Evolutionary conservation across 108 stramenopile species (phyloP).

Genomic region (Nitzschia putrida): DNA sequence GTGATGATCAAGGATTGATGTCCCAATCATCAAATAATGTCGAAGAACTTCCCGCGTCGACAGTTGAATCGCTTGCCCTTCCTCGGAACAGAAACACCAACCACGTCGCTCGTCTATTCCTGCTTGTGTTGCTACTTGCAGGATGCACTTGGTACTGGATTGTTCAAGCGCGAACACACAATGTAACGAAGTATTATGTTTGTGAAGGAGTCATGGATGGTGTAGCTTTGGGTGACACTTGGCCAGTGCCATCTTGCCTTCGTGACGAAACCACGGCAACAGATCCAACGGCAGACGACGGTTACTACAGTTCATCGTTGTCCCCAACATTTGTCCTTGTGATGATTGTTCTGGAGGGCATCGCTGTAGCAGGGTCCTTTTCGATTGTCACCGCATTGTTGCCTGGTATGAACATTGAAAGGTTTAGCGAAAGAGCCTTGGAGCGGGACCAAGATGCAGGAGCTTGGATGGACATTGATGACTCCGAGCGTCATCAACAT

Average conservation of each 20-base stretch:
- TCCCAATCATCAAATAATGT: not conserved
- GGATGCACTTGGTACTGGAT: not conserved
- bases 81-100: too few relatives aligned
- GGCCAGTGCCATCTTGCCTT: not conserved
- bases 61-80: not conserved
- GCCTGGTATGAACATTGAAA: too few relatives aligned
- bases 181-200: not conserved
- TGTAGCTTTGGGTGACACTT: not conserved
- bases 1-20: not conserved
- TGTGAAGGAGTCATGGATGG: not conserved
- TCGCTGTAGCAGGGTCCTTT: too few relatives aligned
- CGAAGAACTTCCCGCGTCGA: not conserved
- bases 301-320: not conserved
- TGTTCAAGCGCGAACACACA: not conserved
- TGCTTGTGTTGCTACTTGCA: not conserved
- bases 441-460: too few relatives aligned
- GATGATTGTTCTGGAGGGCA: not conserved
- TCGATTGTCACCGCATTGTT: too few relatives aligned
- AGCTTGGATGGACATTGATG: too few relatives aligned
- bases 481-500: too few relatives aligned
- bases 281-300: not conserved
- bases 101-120: not conserved
- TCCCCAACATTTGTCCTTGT: not conserved
- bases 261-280: not conserved
- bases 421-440: too few relatives aligned